A percentile compares a stretch with the other conserved stretches of the same genome.
Evolutionary conservation across 208 protist genomes (phyloP).

Genomic region (Leishmania turanica): DNA sequence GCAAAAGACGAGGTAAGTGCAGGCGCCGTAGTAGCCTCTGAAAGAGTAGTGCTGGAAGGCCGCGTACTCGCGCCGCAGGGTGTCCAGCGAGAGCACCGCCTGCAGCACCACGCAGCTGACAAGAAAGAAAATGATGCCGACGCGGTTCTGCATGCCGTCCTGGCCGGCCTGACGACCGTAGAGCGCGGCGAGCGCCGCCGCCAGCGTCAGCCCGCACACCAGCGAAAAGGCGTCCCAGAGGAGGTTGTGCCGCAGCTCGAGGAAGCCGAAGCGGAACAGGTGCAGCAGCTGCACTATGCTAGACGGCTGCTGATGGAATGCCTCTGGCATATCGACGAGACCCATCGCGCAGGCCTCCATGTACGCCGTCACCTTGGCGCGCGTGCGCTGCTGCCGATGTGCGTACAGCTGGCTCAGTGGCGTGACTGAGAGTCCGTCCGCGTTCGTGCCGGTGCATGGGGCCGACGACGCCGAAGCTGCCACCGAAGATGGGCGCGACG

Average conservation of each 20-base stretch:
- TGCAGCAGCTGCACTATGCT: slow-evolving; percentile 43
- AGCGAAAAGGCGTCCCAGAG: slow-evolving; percentile 21
- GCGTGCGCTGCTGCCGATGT: slow-evolving; percentile 16
- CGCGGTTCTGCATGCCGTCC: slow-evolving; percentile 67
- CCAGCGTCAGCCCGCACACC: slow-evolving; percentile 26
- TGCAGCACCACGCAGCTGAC: slow-evolving; percentile 66
- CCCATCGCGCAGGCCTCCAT: slow-evolving; percentile 56
- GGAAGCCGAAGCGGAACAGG: slow-evolving; percentile 52
- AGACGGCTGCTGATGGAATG: slow-evolving; percentile 30
- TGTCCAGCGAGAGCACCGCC: slow-evolving; percentile 46
- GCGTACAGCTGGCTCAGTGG: slow-evolving; percentile 29
- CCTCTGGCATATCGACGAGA: slow-evolving; percentile 28
- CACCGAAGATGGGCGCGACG: not conserved
- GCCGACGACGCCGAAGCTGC: not conserved
- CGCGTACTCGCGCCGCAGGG: slow-evolving; percentile 50
- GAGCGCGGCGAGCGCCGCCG: slow-evolving; percentile 44
- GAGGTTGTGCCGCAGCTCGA: slow-evolving; percentile 52
- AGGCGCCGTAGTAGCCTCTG: slow-evolving; percentile 59
- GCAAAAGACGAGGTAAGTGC: slow-evolving; percentile 45
- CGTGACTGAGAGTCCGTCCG: slow-evolving; percentile 8
- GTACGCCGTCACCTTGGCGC: slow-evolving; percentile 37
- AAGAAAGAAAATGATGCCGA: slow-evolving; percentile 73
- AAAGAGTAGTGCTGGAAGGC: slow-evolving; percentile 52
- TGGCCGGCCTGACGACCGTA: slow-evolving; percentile 57
- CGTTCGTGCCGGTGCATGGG: not conserved